Evolutionary conservation across 768 basidiomycete species (phyloP).

Genomic region (Leccinum rimulosum): DNA sequence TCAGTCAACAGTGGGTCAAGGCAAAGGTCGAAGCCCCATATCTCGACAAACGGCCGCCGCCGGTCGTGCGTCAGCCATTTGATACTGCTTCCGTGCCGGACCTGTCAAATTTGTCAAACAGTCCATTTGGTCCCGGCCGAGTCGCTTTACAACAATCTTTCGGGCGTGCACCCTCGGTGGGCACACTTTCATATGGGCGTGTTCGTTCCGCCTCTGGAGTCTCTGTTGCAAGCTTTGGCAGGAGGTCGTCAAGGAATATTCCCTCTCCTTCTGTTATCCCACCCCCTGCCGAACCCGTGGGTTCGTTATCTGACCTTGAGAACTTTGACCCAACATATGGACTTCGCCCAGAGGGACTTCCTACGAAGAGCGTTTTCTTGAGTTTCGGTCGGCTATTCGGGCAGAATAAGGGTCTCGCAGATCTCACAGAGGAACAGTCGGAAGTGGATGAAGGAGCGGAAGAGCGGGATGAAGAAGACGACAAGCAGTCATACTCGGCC

Average conservation of each 20-base stretch:
- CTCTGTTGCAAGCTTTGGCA: constrained; percentile 36
- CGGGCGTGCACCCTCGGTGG: constrained; percentile 22
- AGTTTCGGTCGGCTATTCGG: constrained; percentile 74
- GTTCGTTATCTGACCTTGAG: constrained; percentile 53
- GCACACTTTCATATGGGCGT: constrained; percentile 19
- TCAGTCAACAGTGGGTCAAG: constrained; percentile 95
- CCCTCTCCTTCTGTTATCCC: constrained; percentile 21
- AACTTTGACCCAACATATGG: constrained; percentile 97
- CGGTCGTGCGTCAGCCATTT: constrained; percentile 30
- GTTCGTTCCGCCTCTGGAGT: constrained; percentile 42
- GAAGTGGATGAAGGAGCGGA: constrained; percentile 39
- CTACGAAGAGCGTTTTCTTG: constrained; percentile 77
- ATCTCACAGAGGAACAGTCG: constrained; percentile 67
- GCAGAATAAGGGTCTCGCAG: constrained; percentile 68
- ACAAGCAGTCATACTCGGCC: constrained; percentile 51
- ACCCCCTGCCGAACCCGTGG: constrained; percentile 23
- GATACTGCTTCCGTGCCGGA: constrained; percentile 47
- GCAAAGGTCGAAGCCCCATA: constrained; percentile 94
- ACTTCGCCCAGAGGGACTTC: constrained; percentile 86
- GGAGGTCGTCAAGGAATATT: constrained; percentile 22
- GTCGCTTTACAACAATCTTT: constrained; percentile 26
- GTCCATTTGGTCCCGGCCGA: constrained; percentile 9
- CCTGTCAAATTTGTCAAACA: constrained; percentile 23
- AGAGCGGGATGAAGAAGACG: constrained; percentile 35
- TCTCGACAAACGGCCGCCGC: constrained; percentile 51